phyloP scores from a whole-genome alignment of 495 filamentous ascomycete genomes.

The Podospora didyma region DNA sequence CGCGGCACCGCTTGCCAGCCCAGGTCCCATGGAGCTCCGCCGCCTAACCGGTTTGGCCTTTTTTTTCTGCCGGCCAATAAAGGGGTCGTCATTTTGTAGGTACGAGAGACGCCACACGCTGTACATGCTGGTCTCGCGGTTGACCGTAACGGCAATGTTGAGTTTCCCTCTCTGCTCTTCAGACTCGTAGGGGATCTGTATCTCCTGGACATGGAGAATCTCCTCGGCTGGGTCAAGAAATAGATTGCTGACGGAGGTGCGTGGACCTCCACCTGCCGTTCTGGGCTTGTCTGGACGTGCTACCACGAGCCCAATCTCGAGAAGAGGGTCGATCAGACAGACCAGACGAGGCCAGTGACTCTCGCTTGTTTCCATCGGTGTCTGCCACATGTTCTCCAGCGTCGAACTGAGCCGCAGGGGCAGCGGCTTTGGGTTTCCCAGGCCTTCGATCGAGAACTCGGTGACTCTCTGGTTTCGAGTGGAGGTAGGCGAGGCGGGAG shows the following conservation, averaged over 20 bases:
- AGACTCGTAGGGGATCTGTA: slow-evolving; percentile 17
- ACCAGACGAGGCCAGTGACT: slow-evolving; percentile 74
- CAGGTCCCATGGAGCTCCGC: slow-evolving; percentile 82
- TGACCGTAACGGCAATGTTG: slow-evolving; percentile 77
- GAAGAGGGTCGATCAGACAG: slow-evolving; percentile 79
- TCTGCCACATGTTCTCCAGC: slow-evolving; percentile 47
- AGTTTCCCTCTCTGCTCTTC: slow-evolving; percentile 37
- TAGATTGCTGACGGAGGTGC: slow-evolving; percentile 14
- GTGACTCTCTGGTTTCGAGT: slow-evolving; percentile 39
- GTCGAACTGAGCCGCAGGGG: slow-evolving; percentile 40
- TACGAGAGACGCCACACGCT: slow-evolving; percentile 77
- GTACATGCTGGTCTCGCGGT: slow-evolving; percentile 65
- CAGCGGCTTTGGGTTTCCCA: slow-evolving; percentile 48
- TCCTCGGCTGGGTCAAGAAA: slow-evolving; percentile 68
- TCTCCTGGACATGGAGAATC: slow-evolving; percentile 64
- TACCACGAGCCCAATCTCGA: slow-evolving; percentile 82
- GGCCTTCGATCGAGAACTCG: slow-evolving; percentile 49
- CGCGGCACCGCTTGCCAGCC: slow-evolving; percentile 68
- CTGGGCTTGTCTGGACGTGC: slow-evolving; percentile 37
- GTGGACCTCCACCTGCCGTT: slow-evolving; percentile 14
- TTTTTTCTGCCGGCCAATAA: slow-evolving; percentile 42
- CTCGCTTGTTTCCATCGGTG: slow-evolving; percentile 40
- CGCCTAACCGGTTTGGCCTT: slow-evolving; percentile 56
- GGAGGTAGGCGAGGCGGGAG: slow-evolving; percentile 44
- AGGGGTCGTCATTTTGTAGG: slow-evolving; percentile 55